Conservation (phyloP, 805 yeast genomes). For the Kluyveromyces dobzhanskii region DNA sequence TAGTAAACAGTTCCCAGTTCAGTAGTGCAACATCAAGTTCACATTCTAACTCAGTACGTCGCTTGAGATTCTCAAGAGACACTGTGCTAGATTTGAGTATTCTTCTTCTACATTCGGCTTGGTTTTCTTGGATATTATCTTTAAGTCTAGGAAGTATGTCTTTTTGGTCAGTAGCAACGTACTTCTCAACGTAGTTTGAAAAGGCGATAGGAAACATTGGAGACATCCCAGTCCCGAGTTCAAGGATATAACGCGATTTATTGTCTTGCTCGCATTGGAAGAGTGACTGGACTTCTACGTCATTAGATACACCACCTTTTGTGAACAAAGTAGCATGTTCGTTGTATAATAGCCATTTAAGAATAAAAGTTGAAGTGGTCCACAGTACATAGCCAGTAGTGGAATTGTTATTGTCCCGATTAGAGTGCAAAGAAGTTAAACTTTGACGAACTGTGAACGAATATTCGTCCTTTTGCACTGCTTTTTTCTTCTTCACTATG, state of each 20-base stretch:
- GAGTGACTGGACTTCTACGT: conserved; percentile 3
- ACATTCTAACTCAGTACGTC: conserved; percentile 7
- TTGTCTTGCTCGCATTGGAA: conserved; percentile 5
- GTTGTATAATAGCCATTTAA: conserved; percentile 27
- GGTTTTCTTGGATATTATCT: conserved; percentile 20
- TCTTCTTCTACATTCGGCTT: conserved; percentile 17
- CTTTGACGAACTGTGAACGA: conserved; percentile 22
- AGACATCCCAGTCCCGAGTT: conserved; percentile 29
- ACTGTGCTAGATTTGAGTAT: conserved; percentile 5
- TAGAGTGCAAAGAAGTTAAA: conserved; percentile 22
- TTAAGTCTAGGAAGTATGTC: conserved; percentile 23
- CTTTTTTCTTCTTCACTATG: background rate
- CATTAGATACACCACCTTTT: conserved; percentile 10
- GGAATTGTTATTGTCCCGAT: conserved; percentile 25
- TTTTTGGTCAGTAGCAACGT: conserved; percentile 27
- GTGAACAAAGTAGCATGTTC: conserved; percentile 12
- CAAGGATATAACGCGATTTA: conserved; percentile 13
- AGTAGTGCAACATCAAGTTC: conserved; percentile 19
- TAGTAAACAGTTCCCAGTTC: conserved; percentile 27
- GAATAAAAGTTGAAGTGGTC: conserved; percentile 28
- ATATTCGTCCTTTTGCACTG: conserved; percentile 11
- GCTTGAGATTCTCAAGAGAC: background rate
- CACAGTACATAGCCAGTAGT: conserved; percentile 32
- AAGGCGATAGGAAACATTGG: conserved; percentile 22
- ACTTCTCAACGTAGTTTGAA: conserved; percentile 22